phyloP scores from a whole-genome alignment of 345 rosid genomes.

The Cardamine occulta region DNA sequence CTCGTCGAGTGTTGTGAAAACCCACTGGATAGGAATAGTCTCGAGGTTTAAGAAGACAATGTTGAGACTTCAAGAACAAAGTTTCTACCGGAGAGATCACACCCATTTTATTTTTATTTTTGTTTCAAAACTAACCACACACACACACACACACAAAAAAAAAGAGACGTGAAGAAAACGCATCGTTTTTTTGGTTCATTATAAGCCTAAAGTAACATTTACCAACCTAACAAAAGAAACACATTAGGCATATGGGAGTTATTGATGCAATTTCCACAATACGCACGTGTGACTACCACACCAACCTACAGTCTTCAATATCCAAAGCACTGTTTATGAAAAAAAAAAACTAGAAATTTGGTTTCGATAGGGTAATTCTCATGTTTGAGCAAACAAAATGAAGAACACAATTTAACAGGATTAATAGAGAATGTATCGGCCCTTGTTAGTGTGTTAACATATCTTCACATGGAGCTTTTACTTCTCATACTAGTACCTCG shows the following conservation, averaged over 20 bases:
- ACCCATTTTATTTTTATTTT: conserved; percentile 9
- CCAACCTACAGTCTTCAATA: conserved; percentile 34
- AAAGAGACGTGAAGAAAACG: conserved; percentile 19
- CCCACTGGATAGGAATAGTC: background rate
- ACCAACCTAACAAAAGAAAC: conserved; percentile 25
- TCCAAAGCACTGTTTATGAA: background rate
- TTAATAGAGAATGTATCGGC: background rate
- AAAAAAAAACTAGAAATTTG: background rate
- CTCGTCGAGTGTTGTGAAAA: conserved; percentile 12
- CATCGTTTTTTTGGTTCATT: background rate
- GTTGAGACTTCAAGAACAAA: conserved; percentile 34
- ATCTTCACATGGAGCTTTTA: too few species aligned
- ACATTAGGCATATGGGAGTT: background rate
- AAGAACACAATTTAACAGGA: background rate
- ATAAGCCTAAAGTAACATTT: conserved; percentile 4
- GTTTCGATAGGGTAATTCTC: background rate
- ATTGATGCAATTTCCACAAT: conserved; percentile 9
- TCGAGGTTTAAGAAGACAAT: conserved; percentile 37
- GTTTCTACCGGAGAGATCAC: conserved; percentile 34
- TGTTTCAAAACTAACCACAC: background rate
- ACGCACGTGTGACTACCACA: conserved; percentile 35
- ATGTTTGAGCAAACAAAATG: background rate
- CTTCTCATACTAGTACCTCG: too few species aligned
- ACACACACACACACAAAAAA: too few species aligned
- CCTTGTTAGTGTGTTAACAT: too few species aligned